A percentile compares a stretch with the other conserved stretches of the same genome.
These are phyloP conservation scores for Groenewaldozyma tartarivorans DNA, from an alignment of 805 yeast genomes.

Conservation along the genomic window DNA sequence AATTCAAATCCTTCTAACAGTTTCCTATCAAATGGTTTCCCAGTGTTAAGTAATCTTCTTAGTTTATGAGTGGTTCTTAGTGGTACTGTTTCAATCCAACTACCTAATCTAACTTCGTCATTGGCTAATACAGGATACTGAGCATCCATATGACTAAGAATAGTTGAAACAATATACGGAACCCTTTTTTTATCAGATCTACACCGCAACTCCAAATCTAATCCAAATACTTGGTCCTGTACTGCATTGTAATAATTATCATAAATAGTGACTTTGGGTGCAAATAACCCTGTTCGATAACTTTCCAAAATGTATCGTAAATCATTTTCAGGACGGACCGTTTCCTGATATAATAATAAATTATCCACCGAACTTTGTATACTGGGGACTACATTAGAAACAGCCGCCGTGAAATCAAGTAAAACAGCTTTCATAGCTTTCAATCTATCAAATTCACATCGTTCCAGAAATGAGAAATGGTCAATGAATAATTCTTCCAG, in stretches of 20 bases:
- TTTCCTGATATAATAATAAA: conserved; percentile 54
- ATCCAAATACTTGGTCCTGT: conserved; percentile 67
- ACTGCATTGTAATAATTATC: conserved; percentile 72
- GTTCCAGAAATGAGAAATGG: conserved; percentile 67
- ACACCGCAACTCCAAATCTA: conserved; percentile 61
- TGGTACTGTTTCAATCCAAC: conserved; percentile 63
- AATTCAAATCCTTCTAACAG: conserved; percentile 35
- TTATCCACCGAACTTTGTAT: conserved; percentile 53
- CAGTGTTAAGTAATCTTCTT: conserved; percentile 42
- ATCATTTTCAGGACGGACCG: conserved; percentile 62
- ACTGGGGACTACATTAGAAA: conserved; percentile 50
- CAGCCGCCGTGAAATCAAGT: conserved; percentile 58
- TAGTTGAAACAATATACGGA: conserved; percentile 55
- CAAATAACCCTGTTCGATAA: conserved; percentile 64
- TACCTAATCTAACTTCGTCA: conserved; percentile 56
- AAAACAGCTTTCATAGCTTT: conserved; percentile 68
- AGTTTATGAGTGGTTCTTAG: conserved; percentile 51
- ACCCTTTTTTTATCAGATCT: conserved; percentile 65
- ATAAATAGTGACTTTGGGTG: conserved; percentile 62
- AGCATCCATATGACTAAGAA: conserved; percentile 57
- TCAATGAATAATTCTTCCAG: conserved; percentile 64
- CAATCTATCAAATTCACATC: conserved; percentile 71
- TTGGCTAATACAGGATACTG: conserved; percentile 55
- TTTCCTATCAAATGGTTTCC: conserved; percentile 20
- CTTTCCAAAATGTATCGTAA: conserved; percentile 55